phyloP scores from a whole-genome alignment of 768 basidiomycete species.

The Hemileccinum impolitum region DNA sequence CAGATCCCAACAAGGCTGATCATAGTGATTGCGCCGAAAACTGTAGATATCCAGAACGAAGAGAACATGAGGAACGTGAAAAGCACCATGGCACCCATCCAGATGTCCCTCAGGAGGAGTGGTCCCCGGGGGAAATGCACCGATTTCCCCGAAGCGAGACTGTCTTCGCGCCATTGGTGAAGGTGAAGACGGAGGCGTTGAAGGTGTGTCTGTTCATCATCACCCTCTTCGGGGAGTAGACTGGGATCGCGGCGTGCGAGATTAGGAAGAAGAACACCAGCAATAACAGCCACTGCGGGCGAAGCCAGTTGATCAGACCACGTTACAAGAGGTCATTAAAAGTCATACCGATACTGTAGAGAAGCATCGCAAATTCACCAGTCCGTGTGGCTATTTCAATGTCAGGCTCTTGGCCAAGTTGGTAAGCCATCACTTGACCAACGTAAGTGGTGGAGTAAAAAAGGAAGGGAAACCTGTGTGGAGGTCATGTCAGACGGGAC shows the following conservation, averaged over 20 bases:
- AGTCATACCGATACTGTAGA: slow-evolving; percentile 78
- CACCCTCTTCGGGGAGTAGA: slow-evolving; percentile 64
- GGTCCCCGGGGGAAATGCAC: slow-evolving; percentile 84
- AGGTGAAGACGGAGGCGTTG: slow-evolving; percentile 68
- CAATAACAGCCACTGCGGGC: slow-evolving; percentile 71
- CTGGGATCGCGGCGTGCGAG: slow-evolving; percentile 79
- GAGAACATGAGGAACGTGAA: slow-evolving; percentile 78
- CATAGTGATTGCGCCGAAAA: slow-evolving; percentile 70
- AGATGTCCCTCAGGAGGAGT: slow-evolving; percentile 88
- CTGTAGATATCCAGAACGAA: slow-evolving; percentile 84
- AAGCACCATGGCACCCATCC: slow-evolving; percentile 82
- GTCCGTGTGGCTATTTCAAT: slow-evolving; percentile 78
- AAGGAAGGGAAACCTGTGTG: slow-evolving; percentile 84
- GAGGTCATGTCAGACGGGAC: slow-evolving; percentile 8
- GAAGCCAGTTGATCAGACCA: background rate
- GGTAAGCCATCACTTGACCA: slow-evolving; percentile 89
- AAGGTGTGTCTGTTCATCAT: slow-evolving; percentile 72
- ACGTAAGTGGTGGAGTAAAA: slow-evolving; percentile 95
- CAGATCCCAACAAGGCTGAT: slow-evolving; percentile 87
- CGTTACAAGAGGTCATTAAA: background rate
- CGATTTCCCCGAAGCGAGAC: slow-evolving; percentile 67
- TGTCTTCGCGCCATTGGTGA: slow-evolving; percentile 81
- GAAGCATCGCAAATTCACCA: slow-evolving; percentile 84
- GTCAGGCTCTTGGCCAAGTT: slow-evolving; percentile 71
- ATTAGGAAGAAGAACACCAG: slow-evolving; percentile 78